These are phyloP conservation scores for Phytopythium vexans DNA, from an alignment of 352 stramenopile genomes.

Conservation along the genomic window DNA sequence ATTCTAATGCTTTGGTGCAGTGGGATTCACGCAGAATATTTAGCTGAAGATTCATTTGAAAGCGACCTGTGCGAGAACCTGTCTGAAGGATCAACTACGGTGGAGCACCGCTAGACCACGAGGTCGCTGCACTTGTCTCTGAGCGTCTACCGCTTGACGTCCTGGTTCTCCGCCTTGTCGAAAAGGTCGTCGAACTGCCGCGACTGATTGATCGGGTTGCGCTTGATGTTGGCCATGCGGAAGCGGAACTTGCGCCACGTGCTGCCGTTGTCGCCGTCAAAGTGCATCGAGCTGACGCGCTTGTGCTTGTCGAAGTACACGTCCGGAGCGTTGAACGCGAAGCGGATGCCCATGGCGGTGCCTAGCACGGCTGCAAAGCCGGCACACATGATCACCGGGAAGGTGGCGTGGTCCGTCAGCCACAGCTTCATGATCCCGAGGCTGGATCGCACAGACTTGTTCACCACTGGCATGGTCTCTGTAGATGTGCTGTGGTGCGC, in stretches of 20 bases:
- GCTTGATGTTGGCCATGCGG: conserved; percentile 55
- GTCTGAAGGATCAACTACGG: no score
- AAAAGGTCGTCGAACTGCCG: conserved; percentile 56
- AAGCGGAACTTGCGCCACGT: conserved; percentile 64
- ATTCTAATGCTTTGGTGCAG: no score
- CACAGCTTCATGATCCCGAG: conserved; percentile 51
- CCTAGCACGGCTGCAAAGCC: conserved; percentile 27
- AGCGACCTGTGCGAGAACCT: no score
- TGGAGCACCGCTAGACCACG: no score
- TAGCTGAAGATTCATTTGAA: no score
- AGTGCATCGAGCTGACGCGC: conserved; percentile 38
- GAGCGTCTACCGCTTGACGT: conserved; percentile 36
- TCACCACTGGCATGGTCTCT: conserved; percentile 1
- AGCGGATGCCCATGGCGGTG: conserved; percentile 32
- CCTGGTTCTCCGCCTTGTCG: conserved; percentile 53
- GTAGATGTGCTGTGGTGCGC: no score
- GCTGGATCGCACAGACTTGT: conserved; percentile 21
- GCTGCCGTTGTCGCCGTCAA: conserved; percentile 38
- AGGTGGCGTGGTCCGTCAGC: conserved; percentile 55
- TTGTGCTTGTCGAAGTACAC: conserved; percentile 68
- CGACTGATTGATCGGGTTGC: conserved; percentile 78
- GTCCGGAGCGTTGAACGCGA: conserved; percentile 51
- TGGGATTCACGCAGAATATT: no score
- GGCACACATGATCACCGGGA: conserved; percentile 55
- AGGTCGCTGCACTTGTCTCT: no score